Conservation (phyloP, 257 asterid species). For the Primulina eburnea region DNA sequence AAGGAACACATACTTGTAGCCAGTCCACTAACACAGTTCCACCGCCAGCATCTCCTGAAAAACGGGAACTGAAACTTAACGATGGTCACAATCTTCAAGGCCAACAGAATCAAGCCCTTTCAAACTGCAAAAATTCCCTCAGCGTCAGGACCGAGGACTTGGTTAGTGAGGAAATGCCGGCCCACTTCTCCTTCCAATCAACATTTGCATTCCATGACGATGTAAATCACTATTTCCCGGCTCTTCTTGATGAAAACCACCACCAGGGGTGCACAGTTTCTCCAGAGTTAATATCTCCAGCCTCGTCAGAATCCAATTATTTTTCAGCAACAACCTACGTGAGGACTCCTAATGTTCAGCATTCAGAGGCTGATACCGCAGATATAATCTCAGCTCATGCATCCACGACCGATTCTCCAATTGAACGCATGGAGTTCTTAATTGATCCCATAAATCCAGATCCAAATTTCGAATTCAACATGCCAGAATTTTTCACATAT, state of each 20-base stretch:
- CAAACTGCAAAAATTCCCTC: conserved; percentile 48
- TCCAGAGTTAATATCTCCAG: conserved; percentile 38
- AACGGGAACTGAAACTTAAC: conserved; percentile 37
- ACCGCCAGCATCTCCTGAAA: conserved; percentile 39
- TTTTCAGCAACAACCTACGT: conserved; percentile 25
- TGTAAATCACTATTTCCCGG: conserved; percentile 38
- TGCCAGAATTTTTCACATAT: conserved; percentile 45
- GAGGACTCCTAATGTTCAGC: conserved; percentile 2
- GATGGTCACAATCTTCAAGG: conserved; percentile 22
- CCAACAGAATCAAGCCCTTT: conserved; percentile 44
- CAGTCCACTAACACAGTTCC: conserved; percentile 32
- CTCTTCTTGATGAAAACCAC: conserved; percentile 41
- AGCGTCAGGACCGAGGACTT: conserved; percentile 51
- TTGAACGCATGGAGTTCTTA: conserved; percentile 58
- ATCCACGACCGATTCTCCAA: conserved; percentile 71
- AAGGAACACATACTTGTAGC: conserved; percentile 66
- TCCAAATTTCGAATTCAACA: conserved; percentile 53
- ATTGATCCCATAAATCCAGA: conserved; percentile 43
- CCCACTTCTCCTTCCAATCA: conserved; percentile 58
- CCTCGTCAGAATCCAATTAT: conserved; percentile 40
- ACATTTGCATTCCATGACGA: conserved; percentile 36
- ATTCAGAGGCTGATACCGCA: conserved; percentile 35
- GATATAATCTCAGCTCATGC: conserved; percentile 60
- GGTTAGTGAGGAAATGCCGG: conserved; percentile 31
- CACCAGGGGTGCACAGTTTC: conserved; percentile 37